These are phyloP conservation scores for Staphylotrichum longicolle DNA, from an alignment of 495 filamentous ascomycete genomes.

Conservation along the genomic window DNA sequence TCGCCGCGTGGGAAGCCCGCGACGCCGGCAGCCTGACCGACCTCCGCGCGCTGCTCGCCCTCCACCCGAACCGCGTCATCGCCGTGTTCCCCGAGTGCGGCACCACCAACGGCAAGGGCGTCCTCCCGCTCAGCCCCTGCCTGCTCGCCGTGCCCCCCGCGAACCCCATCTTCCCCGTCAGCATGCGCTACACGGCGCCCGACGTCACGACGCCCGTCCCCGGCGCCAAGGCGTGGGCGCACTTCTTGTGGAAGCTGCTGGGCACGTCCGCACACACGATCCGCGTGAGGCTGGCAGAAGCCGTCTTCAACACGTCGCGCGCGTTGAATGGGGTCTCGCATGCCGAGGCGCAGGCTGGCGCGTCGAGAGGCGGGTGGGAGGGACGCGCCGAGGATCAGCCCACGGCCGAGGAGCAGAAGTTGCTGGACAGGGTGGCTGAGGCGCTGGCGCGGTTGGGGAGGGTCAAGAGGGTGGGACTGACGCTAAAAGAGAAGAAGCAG, in stretches of 20 bases:
- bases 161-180: constrained; percentile 82
- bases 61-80: constrained; percentile 70
- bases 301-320: constrained; percentile 46
- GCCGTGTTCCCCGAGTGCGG: constrained; percentile 90
- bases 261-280: constrained; percentile 84
- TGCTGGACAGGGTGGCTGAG: constrained; percentile 76
- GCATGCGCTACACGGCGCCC: constrained; percentile 77
- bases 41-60: constrained; percentile 58
- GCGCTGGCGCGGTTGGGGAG: constrained; percentile 83
- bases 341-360: not conserved
- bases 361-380: constrained; percentile 44
- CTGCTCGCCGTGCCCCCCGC: constrained; percentile 62
- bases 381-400: constrained; percentile 39
- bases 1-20: constrained; percentile 26
- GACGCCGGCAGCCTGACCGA: constrained; percentile 46
- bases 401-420: constrained; percentile 55
- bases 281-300: constrained; percentile 81
- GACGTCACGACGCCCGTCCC: constrained; percentile 93
- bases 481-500: constrained; percentile 73
- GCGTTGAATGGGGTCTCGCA: constrained; percentile 29
- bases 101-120: constrained; percentile 90
- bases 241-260: constrained; percentile 83
- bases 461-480: constrained; percentile 86
- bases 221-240: constrained; percentile 49
- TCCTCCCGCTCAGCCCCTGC: constrained; percentile 74